phyloP scores from a whole-genome alignment of 352 stramenopile species.

The Phytopythium boreale region DNA sequence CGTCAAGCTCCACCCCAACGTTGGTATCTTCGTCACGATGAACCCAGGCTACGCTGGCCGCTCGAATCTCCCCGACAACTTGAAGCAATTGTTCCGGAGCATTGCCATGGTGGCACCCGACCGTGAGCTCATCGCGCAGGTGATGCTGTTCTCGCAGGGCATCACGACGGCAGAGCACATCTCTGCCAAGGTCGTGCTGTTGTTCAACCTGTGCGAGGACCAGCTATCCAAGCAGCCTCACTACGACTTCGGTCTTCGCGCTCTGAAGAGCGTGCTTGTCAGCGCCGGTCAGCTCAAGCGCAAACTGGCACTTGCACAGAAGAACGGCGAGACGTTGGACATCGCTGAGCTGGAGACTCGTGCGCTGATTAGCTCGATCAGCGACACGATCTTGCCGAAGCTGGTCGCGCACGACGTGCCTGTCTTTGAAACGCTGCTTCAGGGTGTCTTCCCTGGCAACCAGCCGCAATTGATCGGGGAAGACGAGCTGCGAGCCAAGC shows the following conservation, averaged over 20 bases:
- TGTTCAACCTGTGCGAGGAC: conserved; percentile 98
- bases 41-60: conserved; percentile 99
- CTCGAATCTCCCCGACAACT: conserved; percentile 96
- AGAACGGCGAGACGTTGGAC: conserved; percentile 21
- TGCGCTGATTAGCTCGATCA: conserved; percentile 97
- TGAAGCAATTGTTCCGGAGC: conserved; percentile 99
- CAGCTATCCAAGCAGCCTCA: conserved; percentile 99
- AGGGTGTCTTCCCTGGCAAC: conserved; percentile 96
- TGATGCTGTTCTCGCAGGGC: conserved; percentile 99
- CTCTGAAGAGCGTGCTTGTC: conserved; percentile 98
- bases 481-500: conserved; percentile 78
- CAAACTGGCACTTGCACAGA: conserved; percentile 70
- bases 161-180: conserved; percentile 98
- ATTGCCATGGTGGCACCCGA: conserved; percentile 99
- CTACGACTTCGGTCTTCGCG: conserved; percentile 99
- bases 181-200: conserved; percentile 95
- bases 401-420: conserved; percentile 97
- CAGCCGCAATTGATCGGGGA: conserved; percentile 86
- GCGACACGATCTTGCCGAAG: conserved; percentile 99
- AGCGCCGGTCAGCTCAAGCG: conserved; percentile 98
- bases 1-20: conserved; percentile 95
- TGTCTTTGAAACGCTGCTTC: conserved; percentile 96
- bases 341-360: conserved; percentile 89
- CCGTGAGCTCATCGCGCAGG: conserved; percentile 98
- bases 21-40: conserved; percentile 99